Evolutionary conservation across 2,329 filamentous ascomycete species (phyloP).

Genomic region (Capronia epimyces): DNA sequence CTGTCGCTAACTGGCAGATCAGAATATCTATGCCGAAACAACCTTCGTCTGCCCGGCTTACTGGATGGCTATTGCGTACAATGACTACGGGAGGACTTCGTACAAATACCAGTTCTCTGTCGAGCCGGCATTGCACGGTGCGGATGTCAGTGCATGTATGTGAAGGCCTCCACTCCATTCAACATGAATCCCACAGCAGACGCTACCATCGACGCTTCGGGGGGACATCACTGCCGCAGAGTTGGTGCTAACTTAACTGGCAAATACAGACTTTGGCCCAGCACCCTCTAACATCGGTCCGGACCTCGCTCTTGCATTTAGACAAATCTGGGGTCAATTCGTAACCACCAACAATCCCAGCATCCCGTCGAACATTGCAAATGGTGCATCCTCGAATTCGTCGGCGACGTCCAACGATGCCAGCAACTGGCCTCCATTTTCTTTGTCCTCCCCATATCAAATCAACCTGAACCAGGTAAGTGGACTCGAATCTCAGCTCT

Average conservation of each 20-base stretch:
- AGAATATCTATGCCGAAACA: constrained; percentile 51
- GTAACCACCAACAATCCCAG: constrained; percentile 40
- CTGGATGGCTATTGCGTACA: constrained; percentile 48
- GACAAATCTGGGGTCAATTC: constrained; percentile 46
- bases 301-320: constrained; percentile 39
- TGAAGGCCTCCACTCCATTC: not conserved
- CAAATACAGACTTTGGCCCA: constrained; percentile 16
- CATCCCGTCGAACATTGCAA: constrained; percentile 33
- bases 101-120: constrained; percentile 52
- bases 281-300: constrained; percentile 25
- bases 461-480: constrained; percentile 42
- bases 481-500: not conserved
- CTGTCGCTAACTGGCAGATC: not conserved
- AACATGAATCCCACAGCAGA: not conserved
- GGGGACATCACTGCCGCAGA: not conserved
- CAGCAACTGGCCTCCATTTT: constrained; percentile 37
- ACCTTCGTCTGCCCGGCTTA: constrained; percentile 54
- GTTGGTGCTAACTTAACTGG: not conserved
- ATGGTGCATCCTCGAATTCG: constrained; percentile 30
- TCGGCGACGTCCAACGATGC: constrained; percentile 16
- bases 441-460: constrained; percentile 33
- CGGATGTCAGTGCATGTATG: constrained; percentile 38
- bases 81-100: constrained; percentile 46
- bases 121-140: constrained; percentile 49
- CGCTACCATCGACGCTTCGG: not conserved